Evolutionary conservation across 176 grass and related monocot species (phyloP).

Genomic region (Bothriochloa decipiens): DNA sequence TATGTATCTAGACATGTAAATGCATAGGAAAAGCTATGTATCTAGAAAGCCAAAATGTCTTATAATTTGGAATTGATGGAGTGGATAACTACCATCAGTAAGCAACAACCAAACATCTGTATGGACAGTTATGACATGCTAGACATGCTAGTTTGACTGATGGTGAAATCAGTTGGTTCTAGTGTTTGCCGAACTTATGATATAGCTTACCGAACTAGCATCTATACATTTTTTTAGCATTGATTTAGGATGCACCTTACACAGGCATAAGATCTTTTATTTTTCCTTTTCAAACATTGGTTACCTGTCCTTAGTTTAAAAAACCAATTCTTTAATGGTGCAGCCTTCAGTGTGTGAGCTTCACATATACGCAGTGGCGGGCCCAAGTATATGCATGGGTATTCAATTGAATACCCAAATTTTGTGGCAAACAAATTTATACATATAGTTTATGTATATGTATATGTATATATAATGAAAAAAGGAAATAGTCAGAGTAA

Average conservation of each 20-base stretch:
- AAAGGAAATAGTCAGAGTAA: too few relatives aligned
- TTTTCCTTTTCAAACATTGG: background rate
- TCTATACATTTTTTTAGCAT: constrained; percentile 29
- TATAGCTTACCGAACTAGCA: background rate
- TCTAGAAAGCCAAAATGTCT: too few relatives aligned
- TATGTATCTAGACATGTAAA: too few relatives aligned
- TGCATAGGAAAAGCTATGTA: too few relatives aligned
- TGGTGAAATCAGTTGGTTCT: constrained; percentile 15
- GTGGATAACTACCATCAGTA: background rate
- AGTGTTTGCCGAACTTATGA: constrained; percentile 21
- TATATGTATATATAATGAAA: too few relatives aligned
- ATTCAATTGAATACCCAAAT: too few relatives aligned
- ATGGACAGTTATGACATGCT: background rate
- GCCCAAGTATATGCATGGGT: too few relatives aligned
- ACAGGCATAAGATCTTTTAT: background rate
- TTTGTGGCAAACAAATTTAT: too few relatives aligned
- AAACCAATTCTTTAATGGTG: background rate
- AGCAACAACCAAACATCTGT: background rate
- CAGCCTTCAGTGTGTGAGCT: background rate
- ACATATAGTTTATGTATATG: too few relatives aligned
- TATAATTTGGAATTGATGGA: too few relatives aligned
- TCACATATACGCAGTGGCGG: background rate
- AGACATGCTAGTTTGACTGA: constrained; percentile 9
- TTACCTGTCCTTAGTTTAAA: background rate
- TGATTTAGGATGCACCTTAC: constrained; percentile 23